Evolutionary conservation across 2,329 filamentous ascomycete species (phyloP), one percentile per base, ranked within the genome.

Genomic region (Cylindrodendrum hubeiense): DNA sequence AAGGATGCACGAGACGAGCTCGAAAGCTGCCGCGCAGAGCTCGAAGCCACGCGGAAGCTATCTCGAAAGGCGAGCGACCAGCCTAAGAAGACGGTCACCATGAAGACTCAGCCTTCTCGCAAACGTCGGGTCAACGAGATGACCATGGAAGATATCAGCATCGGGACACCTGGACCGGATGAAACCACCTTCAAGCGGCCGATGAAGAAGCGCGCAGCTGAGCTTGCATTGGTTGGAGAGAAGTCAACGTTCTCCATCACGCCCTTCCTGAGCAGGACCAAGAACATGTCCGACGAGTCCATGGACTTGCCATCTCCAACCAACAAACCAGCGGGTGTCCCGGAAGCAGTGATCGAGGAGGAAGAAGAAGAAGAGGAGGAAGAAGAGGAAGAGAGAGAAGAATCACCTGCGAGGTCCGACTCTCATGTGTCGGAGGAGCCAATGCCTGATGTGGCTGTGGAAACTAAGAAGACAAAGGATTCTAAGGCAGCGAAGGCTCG

Each of bases 221-320:
- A 89, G 1, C 81, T 89, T 60, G 71, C 80, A 2, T 59, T 75
- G 13, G 83, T 92, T 5, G 94, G 93, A 30, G 93, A 97, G 75
- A 98, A 97, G 79, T 98, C 95, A 0, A 90, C 87, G 3, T 98
- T 98, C 79, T 97, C 94, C 4, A 94, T 98, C 68, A 98, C 95
- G 0, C 95, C 95, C 0, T 98, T 97, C 83, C 84, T 98, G 66
- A 97, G 95, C 78, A 89, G 91, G 54, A 91, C 89, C 26, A 89
- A 86, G 78, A 84, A 84, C 68, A 81, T 91, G 15, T 67, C 75
- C 12, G 82, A 84, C 21, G 78, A 79, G 1, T 77, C 78, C 3
- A 65, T 70, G 5, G 76, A 77, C 9, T 60, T 72, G 19, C 63
- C 67, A 13, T 75, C 75, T 7, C 68, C 73, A 4, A 67, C 68